Conservation (phyloP, 768 basidiomycete species). For the Leccinum rimulosum region DNA sequence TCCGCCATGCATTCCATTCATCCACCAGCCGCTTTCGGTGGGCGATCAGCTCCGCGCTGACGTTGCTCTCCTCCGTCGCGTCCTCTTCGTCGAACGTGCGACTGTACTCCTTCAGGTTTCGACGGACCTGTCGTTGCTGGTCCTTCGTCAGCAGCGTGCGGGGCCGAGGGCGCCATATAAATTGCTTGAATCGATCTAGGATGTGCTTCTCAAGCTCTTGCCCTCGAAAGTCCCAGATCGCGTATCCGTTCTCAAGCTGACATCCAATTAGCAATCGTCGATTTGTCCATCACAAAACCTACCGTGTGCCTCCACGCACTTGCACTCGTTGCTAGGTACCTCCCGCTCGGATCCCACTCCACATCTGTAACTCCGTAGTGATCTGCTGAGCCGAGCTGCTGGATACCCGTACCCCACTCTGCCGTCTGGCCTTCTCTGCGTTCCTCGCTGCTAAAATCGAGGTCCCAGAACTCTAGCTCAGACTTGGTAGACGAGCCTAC, state of each 20-base stretch:
- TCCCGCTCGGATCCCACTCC: constrained; percentile 97
- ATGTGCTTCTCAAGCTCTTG: constrained; percentile 88
- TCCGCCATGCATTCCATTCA: constrained; percentile 99
- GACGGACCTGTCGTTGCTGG: constrained; percentile 80
- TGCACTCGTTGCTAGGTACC: constrained; percentile 89
- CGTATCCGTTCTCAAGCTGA: constrained; percentile 94
- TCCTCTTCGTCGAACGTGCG: constrained; percentile 95
- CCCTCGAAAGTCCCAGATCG: constrained; percentile 98
- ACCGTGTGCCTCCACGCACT: constrained; percentile 96
- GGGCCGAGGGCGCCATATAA: constrained; percentile 97
- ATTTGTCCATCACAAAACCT: constrained; percentile 26
- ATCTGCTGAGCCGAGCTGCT: constrained; percentile 81
- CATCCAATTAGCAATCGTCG: constrained; percentile 9
- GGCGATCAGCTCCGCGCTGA: constrained; percentile 90
- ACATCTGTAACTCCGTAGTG: constrained; percentile 98
- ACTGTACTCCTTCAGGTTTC: constrained; percentile 89
- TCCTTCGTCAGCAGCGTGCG: constrained; percentile 83
- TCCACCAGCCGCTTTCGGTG: constrained; percentile 89
- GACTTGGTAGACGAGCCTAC: constrained; percentile 95
- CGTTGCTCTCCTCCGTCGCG: constrained; percentile 90
- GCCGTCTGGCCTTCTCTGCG: constrained; percentile 44
- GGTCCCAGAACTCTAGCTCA: constrained; percentile 98
- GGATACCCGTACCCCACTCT: constrained; percentile 86
- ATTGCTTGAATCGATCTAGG: constrained; percentile 96
- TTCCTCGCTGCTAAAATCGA: constrained; percentile 79